Evolutionary conservation across 768 basidiomycete genomes (phyloP).

Genomic region (Phylloporus rhodoxanthus): DNA sequence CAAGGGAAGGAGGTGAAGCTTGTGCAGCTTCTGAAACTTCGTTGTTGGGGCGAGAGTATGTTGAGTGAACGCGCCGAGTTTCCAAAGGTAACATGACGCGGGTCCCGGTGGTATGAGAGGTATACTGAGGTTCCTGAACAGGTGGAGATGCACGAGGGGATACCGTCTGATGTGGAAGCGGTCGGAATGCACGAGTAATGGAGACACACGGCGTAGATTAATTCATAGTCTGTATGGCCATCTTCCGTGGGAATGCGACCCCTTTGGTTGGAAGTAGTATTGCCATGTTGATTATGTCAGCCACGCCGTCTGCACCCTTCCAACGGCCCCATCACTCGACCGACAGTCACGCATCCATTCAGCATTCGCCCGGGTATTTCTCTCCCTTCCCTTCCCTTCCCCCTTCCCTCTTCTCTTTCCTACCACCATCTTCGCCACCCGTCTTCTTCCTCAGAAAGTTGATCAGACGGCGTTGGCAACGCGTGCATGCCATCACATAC

Average conservation of each 20-base stretch:
- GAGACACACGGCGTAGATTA: slow-evolving; percentile 14
- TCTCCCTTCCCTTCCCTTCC: neutral
- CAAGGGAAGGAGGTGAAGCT: slow-evolving; percentile 93
- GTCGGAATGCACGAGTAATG: slow-evolving; percentile 8
- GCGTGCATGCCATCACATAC: slow-evolving; percentile 28
- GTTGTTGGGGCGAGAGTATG: slow-evolving; percentile 84
- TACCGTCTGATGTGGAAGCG: slow-evolving; percentile 7
- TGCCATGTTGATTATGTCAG: slow-evolving; percentile 29
- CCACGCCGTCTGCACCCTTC: slow-evolving; percentile 19
- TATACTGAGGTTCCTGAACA: slow-evolving; percentile 21
- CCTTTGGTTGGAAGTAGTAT: slow-evolving; percentile 13
- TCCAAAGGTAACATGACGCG: slow-evolving; percentile 53
- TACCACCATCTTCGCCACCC: neutral
- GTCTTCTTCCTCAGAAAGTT: slow-evolving; percentile 1
- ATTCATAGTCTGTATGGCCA: slow-evolving; percentile 1
- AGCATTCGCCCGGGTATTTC: slow-evolving; percentile 16
- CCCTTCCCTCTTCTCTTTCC: neutral
- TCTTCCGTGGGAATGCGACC: slow-evolving; percentile 1
- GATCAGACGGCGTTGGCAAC: slow-evolving; percentile 26
- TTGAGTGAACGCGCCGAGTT: slow-evolving; percentile 74
- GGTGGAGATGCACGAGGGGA: slow-evolving; percentile 26
- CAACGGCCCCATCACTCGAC: slow-evolving; percentile 26
- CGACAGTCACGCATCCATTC: slow-evolving; percentile 26
- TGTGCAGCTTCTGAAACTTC: slow-evolving; percentile 70
- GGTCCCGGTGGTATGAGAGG: slow-evolving; percentile 17